Conservation (phyloP, 805 yeast genomes). For the Candida insectalens region DNA sequence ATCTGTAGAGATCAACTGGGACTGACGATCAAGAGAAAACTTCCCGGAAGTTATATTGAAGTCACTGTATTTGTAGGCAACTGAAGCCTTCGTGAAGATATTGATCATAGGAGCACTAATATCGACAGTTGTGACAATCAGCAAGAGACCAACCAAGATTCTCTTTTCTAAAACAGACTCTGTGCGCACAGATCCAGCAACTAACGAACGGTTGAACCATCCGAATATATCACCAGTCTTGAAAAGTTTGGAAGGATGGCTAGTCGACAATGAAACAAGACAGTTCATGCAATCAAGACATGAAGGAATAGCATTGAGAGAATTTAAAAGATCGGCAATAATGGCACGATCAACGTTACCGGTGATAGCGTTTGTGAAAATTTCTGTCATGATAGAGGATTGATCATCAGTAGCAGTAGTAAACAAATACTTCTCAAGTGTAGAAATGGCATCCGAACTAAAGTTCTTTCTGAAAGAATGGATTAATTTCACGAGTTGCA, state of each 20-base stretch:
- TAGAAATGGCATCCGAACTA: slow-evolving; percentile 28
- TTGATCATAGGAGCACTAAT: slow-evolving; percentile 17
- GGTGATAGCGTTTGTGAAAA: slow-evolving; percentile 34
- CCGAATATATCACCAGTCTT: slow-evolving; percentile 20
- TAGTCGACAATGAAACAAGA: too few relatives aligned
- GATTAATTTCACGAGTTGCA: slow-evolving; percentile 2
- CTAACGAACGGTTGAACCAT: slow-evolving; percentile 13
- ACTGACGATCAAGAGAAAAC: slow-evolving; percentile 2
- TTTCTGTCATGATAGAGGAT: slow-evolving; percentile 23
- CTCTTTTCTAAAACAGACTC: slow-evolving; percentile 12
- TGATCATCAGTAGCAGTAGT: slow-evolving; percentile 12
- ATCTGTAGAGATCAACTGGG: background rate
- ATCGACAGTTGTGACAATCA: slow-evolving; percentile 24
- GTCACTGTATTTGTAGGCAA: slow-evolving; percentile 8
- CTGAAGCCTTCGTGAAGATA: slow-evolving; percentile 12
- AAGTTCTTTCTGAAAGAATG: slow-evolving; percentile 20
- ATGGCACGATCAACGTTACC: slow-evolving; percentile 29
- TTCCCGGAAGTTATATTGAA: slow-evolving; percentile 4
- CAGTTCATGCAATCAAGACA: slow-evolving; percentile 26
- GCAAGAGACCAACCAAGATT: slow-evolving; percentile 16
- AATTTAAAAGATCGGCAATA: slow-evolving; percentile 26
- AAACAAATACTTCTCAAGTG: slow-evolving; percentile 22
- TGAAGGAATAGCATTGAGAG: slow-evolving; percentile 11
- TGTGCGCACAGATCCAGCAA: slow-evolving; percentile 12
- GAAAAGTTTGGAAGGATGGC: slow-evolving; percentile 23